Conservation (phyloP, 2,329 filamentous ascomycete genomes). For the Intubia oerlemansii region DNA sequence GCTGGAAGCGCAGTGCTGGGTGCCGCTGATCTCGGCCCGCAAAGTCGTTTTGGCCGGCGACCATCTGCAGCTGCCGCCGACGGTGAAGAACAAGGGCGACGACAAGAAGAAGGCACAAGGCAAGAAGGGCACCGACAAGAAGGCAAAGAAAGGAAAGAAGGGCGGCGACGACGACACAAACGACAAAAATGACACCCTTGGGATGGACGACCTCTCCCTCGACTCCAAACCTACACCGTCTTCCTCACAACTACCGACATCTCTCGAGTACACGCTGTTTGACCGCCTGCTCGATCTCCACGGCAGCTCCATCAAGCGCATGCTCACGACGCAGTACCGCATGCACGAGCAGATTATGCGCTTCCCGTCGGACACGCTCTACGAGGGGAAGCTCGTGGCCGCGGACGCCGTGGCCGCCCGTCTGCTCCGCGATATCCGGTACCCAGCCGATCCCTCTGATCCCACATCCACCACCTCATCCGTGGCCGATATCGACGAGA, state of each 20-base stretch:
- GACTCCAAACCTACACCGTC: conserved; percentile 22
- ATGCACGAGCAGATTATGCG: conserved; percentile 96
- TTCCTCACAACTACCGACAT: too few species aligned
- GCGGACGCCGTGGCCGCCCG: conserved; percentile 57
- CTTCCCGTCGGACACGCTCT: conserved; percentile 78
- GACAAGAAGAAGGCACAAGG: too few species aligned
- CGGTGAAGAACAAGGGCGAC: conserved; percentile 40
- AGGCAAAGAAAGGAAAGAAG: background rate
- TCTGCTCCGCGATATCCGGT: conserved; percentile 56
- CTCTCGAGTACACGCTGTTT: conserved; percentile 78
- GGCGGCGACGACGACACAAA: background rate
- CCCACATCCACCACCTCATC: too few species aligned
- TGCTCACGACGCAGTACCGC: conserved; percentile 92
- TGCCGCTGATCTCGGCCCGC: conserved; percentile 56
- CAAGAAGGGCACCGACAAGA: background rate
- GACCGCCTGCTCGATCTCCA: conserved; percentile 70
- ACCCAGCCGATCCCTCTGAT: conserved; percentile 20
- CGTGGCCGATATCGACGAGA: conserved; percentile 67
- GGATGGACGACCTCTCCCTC: conserved; percentile 12
- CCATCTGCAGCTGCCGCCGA: conserved; percentile 83
- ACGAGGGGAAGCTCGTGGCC: conserved; percentile 62
- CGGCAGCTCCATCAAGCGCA: conserved; percentile 66
- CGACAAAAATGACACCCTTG: background rate
- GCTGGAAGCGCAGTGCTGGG: conserved; percentile 93
- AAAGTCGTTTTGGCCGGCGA: conserved; percentile 88